Evolutionary conservation across 257 asterid genomes (phyloP).

Genomic region (Petrea volubilis): DNA sequence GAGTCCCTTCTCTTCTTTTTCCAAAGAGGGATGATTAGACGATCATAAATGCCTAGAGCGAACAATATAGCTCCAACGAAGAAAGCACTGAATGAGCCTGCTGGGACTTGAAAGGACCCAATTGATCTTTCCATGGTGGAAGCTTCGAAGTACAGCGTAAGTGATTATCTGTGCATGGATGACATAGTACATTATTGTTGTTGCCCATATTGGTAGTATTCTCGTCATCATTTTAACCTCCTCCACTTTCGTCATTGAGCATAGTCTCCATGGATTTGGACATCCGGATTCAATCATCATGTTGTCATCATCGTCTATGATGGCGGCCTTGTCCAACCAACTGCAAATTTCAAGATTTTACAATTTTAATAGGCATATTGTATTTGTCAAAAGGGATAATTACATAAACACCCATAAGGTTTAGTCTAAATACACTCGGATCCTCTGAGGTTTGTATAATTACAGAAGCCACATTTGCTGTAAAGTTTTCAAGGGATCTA

Average conservation of each 20-base stretch:
- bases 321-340: conserved; percentile 35
- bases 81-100: conserved; percentile 58
- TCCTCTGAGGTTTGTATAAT: too few species aligned
- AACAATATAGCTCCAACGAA: conserved; percentile 53
- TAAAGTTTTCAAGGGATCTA: too few species aligned
- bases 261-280: conserved; percentile 29
- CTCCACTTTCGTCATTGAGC: conserved; percentile 55
- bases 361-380: too few species aligned
- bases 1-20: conserved; percentile 9
- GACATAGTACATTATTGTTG: conserved; percentile 64
- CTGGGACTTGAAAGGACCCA: conserved; percentile 51
- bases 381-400: too few species aligned
- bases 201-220: conserved; percentile 72
- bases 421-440: too few species aligned
- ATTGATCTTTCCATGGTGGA: conserved; percentile 54
- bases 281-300: conserved; percentile 13
- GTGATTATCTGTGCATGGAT: conserved; percentile 79
- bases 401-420: too few species aligned
- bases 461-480: too few species aligned
- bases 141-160: conserved; percentile 68
- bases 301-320: conserved; percentile 15
- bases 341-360: conserved; percentile 10
- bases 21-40: conserved; percentile 12
- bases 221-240: conserved; percentile 65
- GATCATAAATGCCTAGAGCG: conserved; percentile 42